phyloP scores from a whole-genome alignment of 148 eudicot species.

The Cornus florida region DNA sequence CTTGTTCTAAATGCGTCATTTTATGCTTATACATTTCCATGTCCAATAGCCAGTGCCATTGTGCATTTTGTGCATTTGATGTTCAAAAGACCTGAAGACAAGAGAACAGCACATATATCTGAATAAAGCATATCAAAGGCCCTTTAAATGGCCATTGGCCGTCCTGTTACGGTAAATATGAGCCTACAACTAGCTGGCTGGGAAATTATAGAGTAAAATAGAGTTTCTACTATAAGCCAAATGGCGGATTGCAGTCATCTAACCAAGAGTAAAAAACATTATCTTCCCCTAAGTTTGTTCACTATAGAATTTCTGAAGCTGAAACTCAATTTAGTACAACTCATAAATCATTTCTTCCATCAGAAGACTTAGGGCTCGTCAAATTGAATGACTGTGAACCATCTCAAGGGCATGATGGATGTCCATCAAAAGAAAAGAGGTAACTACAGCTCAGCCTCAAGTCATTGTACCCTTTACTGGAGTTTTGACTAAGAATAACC shows the following conservation, averaged over 20 bases:
- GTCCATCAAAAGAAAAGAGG: conserved; percentile 7
- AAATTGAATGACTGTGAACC: background rate
- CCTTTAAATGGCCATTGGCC: conserved; percentile 17
- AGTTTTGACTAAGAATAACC: conserved; percentile 7
- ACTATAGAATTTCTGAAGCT: conserved; percentile 11
- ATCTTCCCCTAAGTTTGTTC: conserved; percentile 7
- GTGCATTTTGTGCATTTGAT: conserved; percentile 27
- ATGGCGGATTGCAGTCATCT: background rate
- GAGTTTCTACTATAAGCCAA: conserved; percentile 7
- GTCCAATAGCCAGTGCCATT: conserved; percentile 10
- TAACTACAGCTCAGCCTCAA: background rate
- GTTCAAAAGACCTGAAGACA: conserved; percentile 24
- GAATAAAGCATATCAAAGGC: conserved; percentile 19
- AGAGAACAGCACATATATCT: conserved; percentile 22
- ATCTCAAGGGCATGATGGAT: conserved; percentile 3
- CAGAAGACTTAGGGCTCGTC: background rate
- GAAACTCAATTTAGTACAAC: background rate
- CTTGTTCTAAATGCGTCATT: background rate
- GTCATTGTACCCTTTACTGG: conserved; percentile 4
- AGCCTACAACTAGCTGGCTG: conserved; percentile 18
- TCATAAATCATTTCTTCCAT: conserved; percentile 4
- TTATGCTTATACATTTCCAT: background rate
- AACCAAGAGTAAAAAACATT: conserved; percentile 1
- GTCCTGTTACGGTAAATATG: conserved; percentile 21
- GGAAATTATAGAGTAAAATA: background rate